phyloP scores from a whole-genome alignment of 176 grass and related monocot genomes.

The Carex kokanica region DNA sequence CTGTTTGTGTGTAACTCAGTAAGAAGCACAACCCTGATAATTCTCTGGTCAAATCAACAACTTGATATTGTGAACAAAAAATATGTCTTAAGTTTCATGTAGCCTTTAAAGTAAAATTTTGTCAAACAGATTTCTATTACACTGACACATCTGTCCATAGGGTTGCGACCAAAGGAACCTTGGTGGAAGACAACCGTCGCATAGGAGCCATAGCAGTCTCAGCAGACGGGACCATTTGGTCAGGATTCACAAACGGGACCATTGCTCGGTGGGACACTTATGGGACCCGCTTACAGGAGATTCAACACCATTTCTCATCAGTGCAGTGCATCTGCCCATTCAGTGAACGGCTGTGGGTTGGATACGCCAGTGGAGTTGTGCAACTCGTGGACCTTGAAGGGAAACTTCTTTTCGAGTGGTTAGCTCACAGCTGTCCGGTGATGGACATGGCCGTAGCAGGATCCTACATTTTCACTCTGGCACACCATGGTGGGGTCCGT shows the following conservation, averaged over 20 bases:
- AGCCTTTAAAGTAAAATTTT: not conserved
- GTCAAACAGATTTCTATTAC: not conserved
- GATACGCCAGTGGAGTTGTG: conserved; percentile 73
- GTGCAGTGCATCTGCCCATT: conserved; percentile 88
- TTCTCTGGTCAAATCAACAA: not conserved
- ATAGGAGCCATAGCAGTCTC: conserved; percentile 63
- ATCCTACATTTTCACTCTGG: conserved; percentile 80
- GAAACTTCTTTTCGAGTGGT: conserved; percentile 75
- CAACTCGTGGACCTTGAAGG: conserved; percentile 79
- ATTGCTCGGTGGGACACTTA: conserved; percentile 85
- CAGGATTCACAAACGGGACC: conserved; percentile 78
- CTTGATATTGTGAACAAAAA: not conserved
- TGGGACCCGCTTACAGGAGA: conserved; percentile 68
- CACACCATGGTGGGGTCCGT: conserved; percentile 85
- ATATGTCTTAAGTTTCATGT: not conserved
- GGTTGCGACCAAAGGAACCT: conserved; percentile 87
- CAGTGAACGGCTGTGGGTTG: conserved; percentile 71
- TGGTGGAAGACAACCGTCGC: conserved; percentile 77
- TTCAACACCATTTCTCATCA: conserved; percentile 83
- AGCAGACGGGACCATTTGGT: conserved; percentile 81
- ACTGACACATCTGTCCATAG: not conserved
- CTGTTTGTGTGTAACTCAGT: too few species aligned
- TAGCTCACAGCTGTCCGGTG: conserved; percentile 76
- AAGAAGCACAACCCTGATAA: not conserved
- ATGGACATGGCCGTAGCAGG: conserved; percentile 70